Evolutionary conservation across 495 filamentous ascomycete species (phyloP).

Genomic region (Penicillium roqueforti): DNA sequence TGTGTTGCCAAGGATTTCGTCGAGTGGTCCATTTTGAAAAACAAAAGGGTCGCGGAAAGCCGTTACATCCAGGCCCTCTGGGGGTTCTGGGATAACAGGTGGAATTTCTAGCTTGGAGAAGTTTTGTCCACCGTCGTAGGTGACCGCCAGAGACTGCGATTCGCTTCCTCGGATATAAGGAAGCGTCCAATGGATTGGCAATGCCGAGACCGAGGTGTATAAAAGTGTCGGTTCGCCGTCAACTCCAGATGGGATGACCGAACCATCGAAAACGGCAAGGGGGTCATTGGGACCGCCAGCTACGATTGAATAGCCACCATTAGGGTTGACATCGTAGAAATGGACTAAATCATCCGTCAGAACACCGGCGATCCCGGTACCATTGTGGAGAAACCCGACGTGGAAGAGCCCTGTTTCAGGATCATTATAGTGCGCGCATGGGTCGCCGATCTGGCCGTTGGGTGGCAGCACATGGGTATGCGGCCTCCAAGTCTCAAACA

Average conservation of each 20-base stretch:
- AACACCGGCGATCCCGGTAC: not conserved
- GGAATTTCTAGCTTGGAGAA: not conserved
- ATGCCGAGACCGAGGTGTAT: not conserved
- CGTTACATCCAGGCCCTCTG: not conserved
- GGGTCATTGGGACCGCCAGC: not conserved
- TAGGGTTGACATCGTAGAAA: not conserved
- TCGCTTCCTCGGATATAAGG: not conserved
- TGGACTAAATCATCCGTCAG: not conserved
- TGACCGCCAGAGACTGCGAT: not conserved
- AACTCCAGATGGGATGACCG: not conserved
- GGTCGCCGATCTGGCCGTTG: not conserved
- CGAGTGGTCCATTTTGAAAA: not conserved
- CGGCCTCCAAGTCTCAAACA: not conserved
- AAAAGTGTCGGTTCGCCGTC: not conserved
- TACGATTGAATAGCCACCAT: not conserved
- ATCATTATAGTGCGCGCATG: not conserved
- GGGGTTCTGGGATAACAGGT: not conserved
- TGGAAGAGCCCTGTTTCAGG: not conserved
- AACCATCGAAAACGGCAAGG: not conserved
- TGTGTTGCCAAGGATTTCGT: not conserved
- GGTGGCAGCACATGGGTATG: not conserved
- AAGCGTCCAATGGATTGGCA: not conserved
- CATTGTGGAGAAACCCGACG: not conserved
- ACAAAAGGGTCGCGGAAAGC: not conserved
- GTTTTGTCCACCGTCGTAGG: not conserved